Evolutionary conservation across 176 grass and related monocot genomes (phyloP), one percentile per base, ranked within the genome.

Genomic region (Secale cereale): DNA sequence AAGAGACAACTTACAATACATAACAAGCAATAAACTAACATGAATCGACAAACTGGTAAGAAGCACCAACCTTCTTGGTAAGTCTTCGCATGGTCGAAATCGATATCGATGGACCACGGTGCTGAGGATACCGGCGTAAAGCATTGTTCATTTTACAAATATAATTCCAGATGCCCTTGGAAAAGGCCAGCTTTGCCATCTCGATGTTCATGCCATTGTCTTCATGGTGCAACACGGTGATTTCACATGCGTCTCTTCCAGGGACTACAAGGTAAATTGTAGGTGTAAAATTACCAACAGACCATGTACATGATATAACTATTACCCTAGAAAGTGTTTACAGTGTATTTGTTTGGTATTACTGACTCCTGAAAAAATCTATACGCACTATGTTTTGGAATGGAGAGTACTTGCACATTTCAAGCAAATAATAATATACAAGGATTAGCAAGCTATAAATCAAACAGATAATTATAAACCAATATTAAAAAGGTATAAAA

Each of bases 171-270:
- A 99, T 96, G 15, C 97, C 97, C 76, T 94, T 99, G 14, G 97
- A 89, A 91, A 99, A 99, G 29, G 97, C 93, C 31, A 99, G 81
- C 77, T 99, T 99, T 83, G 97, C 97, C 91, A 99, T 95, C 79
- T 94, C 91, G 50, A 89, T 75, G 82, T 99, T 99, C 83, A 99
- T 93, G 30, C 93, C 90, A 89, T 95, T 93, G 72, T 87, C 88
- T 77, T 99, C 97, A 86, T 94, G 91, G 89, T 99, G 93, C 59
- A 99, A 78, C 77, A 99, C 60, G 78, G 65, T 92, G 56, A 99
- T 99, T 88, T 92, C 83, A 81, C 93, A 99, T 59, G 97, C 86
- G 86, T 99, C 86, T 71, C 90, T 89, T 67, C 91, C 97, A 67
- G 88, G 93, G 19, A 99, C 97, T 99, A 82, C 35, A 86, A 78